Base-by-base conservation (phyloP, 768 basidiomycete species). In the Postia placenta region DNA sequence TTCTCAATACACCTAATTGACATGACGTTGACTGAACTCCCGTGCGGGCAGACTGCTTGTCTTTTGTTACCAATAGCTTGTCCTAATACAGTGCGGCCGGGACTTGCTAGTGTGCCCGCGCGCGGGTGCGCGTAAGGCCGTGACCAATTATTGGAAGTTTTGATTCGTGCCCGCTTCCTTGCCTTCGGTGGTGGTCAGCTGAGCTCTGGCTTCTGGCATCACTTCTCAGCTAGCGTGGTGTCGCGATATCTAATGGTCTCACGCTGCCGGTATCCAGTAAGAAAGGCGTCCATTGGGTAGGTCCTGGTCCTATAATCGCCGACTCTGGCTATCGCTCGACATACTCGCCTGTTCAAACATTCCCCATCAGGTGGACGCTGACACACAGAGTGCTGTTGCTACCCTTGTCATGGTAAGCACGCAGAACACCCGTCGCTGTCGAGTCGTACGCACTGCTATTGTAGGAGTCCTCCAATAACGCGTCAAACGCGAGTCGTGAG, bases 261-360 rank as follows among this genome's bases (percentile, higher is more conserved):
- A 45, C 45, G 45, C 25, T 36, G 36, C 30, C 33, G n/a, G 19
- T 30, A 17, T 36, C 42, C 30, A 39, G 38, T 22, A 5, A 48
- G 59, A 42, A 59, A 59, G 58, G 61, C 51, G 38, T 60, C 57
- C 52, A 37, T 42, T 58, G 55, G 50, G 25, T 49, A 33, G 56
- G 59, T 63, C 59, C 58, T 59, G 58, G 59, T 55, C 47, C 50
- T 46, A 26, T 22, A 40, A 43, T 48, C 49, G 36, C 24, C 45
- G 40, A 44, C 47, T 51, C 39, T 27, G 37, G 38, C 22, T 17
- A 27, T 6, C 33, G 9, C 35, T 33, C 40, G 37, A 44, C 43
- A 46, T 45, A 44, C 43, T 42, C 48, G 36, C 46, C n/a, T n/a
- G n/a, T n/a, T n/a, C n/a, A n/a, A n/a, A n/a, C n/a, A n/a, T n/a